Base-by-base conservation (phyloP, 345 rosid genomes). In the Lenwebbia sp. region DNA sequence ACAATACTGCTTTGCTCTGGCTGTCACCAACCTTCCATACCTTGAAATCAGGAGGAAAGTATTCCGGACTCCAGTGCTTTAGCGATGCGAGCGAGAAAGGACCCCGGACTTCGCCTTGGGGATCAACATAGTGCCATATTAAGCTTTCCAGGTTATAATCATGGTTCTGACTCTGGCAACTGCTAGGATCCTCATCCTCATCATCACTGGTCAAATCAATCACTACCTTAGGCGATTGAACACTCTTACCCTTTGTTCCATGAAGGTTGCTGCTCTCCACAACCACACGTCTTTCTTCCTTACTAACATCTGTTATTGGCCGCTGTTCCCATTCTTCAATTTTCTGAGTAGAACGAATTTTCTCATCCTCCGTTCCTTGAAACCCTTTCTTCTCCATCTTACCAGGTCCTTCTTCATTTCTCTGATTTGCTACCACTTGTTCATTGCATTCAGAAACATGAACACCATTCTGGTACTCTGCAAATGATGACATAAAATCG, bases 91-190 rank as follows among this genome's bases (percentile, higher is more conserved):
- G 88, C 2, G 96, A 87, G 90, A 95, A 94, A n/a, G 98, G 98
- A 70, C 98, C 96, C 17, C 89, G 98, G 55, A 85, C 40, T 33
- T 19, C 26, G 41, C 98, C 98, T 28, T 84, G 91, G 22, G 98
- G 99, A 89, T 96, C 98, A 83, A 54, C 28, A 86, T 95, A 96
- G 87, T 88, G 84, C 98, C 99, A 96, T 40, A 90, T 88, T 54
- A 50, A 23, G 84, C 89, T 87, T 85, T 75, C 89, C 10, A 84
- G 85, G 44, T 85, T 89, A 30, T 52, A 52, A 55, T 84, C 86
- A 15, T 21, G 40, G 83, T 3, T 86, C 87, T 86, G 54, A 7
- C 58, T 28, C 54, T 83, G 88, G 54, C 51, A 84, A 44, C 37
- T 78, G 17, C 88, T 49, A 37, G 85, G 89, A 83, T 88, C 95